Base-by-base conservation (phyloP, 441 rosid genomes). In the Populus hybrid region DNA sequence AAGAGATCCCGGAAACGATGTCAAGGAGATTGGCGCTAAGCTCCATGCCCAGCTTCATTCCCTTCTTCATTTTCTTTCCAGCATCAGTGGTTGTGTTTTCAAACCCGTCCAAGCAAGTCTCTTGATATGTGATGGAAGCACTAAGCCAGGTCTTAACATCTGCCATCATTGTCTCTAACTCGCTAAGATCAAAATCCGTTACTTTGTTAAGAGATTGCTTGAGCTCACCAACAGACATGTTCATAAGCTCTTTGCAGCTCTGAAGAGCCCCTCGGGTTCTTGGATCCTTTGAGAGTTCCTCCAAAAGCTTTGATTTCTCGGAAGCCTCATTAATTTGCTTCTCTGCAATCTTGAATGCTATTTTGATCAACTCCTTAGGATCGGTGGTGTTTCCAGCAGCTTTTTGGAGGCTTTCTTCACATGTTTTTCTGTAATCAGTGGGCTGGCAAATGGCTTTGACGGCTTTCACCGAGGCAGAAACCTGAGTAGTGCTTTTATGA, bases 91-190 rank as follows among this genome's bases (percentile, higher is more conserved):
- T 85, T 1, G 88, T 81, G 16, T 88, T 90, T 40, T 83, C 76
- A 69, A 94, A 94, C 33, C 89, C 95, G 4, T 94, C 97, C 20
- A 90, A 65, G 86, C 99, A 94, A 7, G 99, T 91, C 69, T 88
- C 87, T 80, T 93, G 89, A 42, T 89, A 90, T n/a, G 92, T 91
- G 14, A 92, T 82, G 6, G 93, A 81, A 1, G 98, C 93, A 50
- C 93, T 88, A 16, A 94, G 83, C 99, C 99, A 94, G 21, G 86
- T 73, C 81, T 56, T 83, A 1, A 94, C 53, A 73, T 93, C 89
- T 1, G 76, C 75, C 79, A 91, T 28, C 0, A 83, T 33, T 2
- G 79, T 83, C 6, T 91, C 88, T 0, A 84, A 0, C 35, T 75
- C 80, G 33, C 65, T 40, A 2, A 84, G 4, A 68, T 90, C 93